Evolutionary conservation across 2,329 filamentous ascomycete species (phyloP), one percentile per base, ranked within the genome.

Genomic region (Phyllosticta citribraziliensis): DNA sequence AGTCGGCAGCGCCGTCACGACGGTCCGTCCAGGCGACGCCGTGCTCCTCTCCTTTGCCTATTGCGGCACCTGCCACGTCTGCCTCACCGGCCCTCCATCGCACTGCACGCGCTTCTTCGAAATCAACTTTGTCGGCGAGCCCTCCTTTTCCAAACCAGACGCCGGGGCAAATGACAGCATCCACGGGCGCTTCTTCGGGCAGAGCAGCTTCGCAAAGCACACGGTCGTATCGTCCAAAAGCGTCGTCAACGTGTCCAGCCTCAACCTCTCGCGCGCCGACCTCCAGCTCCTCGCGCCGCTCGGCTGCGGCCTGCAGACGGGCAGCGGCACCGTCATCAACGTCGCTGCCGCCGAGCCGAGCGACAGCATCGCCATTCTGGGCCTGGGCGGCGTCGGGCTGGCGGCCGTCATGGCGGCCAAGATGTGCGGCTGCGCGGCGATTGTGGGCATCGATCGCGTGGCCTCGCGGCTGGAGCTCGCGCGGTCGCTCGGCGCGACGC

Each of bases 371-470:
- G 70, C 74, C 24, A 69, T 80, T 50, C 68, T 79, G 24, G 78
- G 77, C 3, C 70, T 79, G 0, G 77, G 78, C 5, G 78, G 76
- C 10, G 78, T 82, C 0, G 78, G 78, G 1, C 67, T 80, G 50
- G 72, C 70, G 24, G 78, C 77, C 0, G 70, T 81, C 56, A 80
- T 78, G 65, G 79, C 76, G 5, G 76, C 79, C 0, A 79, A 78
- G 33, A 74, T 81, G 10, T 65, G 67, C 52, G 70, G 67, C 5
- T 70, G 67, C 52, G 66, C 67, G 19, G 67, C 66, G 2, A 74
- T 77, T 60, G 74, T 77, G 20, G 75, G 67, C 1, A 67, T 77
- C 2, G 75, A 77, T 61, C 65, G 66, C 24, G 64, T 73, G 1
- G 57, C 68, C 25, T 64, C 64, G 8, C 69, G 74, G 1, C 69